Base-by-base conservation (phyloP, 108 stramenopile genomes). In the Schizochytrium sp. region DNA sequence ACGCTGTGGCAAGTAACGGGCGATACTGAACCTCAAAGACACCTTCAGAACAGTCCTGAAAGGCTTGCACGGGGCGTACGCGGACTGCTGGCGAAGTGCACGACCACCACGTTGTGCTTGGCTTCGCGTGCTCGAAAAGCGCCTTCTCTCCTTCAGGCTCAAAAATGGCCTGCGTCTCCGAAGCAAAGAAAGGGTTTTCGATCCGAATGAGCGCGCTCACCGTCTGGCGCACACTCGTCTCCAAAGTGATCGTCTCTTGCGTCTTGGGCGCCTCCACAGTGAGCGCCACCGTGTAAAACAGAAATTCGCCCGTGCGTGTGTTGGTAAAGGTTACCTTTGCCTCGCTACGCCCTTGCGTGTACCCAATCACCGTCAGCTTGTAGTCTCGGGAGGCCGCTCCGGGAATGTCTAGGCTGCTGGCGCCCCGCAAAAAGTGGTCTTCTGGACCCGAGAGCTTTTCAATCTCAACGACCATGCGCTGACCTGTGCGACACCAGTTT, bases 11-110 rank as follows among this genome's bases (percentile, higher is more conserved):
- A 45, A 92, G 58, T 23, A 94, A 89, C 10, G 94, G 94, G 5
- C 94, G 91, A 72, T 93, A 94, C 76, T 94, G 91, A 5, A 94
- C 57, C 48, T 94, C 94, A 72, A 94, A 94, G n/a, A 72, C 89
- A 43, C 94, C 94, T 57, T 94, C 94, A 51, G 87, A 28, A 60
- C 76, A 91, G 0, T 92, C 92, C 29, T 89, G 58, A 90, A 94
- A 93, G 25, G 58, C 57, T 0, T 91, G 89, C 19, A 93, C 58
- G 45, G 88, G 89, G 16, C 60, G 60, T 21, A 94, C 58, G 34
- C 87, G 88, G 25, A 94, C 93, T 48, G 19, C 23, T n/a, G 72
- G 72, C 47, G 71, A 58, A 29, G 69, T 88, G 90, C 91, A 92
- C 57, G 63, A n/a, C 90, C 90, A 93, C 91, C 91, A 93, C 25